A percentile compares a stretch with the other conserved stretches of the same genome.
Conservation (phyloP, 352 stramenopile species). For the Aphanomyces invadans region DNA sequence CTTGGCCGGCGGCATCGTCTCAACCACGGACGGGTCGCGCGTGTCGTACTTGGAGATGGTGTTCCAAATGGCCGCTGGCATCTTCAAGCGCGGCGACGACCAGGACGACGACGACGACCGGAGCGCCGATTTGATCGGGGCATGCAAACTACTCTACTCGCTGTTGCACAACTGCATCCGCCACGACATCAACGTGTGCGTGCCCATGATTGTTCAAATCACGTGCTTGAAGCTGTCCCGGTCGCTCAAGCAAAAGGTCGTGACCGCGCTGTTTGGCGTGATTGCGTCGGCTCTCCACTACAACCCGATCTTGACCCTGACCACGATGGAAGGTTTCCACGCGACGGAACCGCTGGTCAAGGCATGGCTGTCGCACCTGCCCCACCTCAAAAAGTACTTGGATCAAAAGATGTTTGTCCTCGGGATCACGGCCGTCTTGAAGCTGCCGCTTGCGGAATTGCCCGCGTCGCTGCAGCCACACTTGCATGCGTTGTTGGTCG, state of each 20-base stretch:
- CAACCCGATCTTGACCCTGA: slow-evolving; percentile 85
- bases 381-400: slow-evolving; percentile 73
- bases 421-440: slow-evolving; percentile 86
- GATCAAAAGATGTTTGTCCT: slow-evolving; percentile 91
- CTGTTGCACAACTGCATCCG: slow-evolving; percentile 79
- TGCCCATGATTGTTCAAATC: slow-evolving; percentile 65
- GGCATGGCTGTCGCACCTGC: slow-evolving; percentile 86
- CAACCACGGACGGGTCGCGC: slow-evolving; percentile 36
- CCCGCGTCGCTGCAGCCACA: slow-evolving; percentile 78
- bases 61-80: slow-evolving; percentile 66
- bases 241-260: slow-evolving; percentile 46
- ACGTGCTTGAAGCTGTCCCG: slow-evolving; percentile 43
- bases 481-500: slow-evolving; percentile 80
- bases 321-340: slow-evolving; percentile 80
- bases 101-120: slow-evolving; percentile 65
- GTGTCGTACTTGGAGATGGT: slow-evolving; percentile 73
- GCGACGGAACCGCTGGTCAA: slow-evolving; percentile 86
- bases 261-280: slow-evolving; percentile 86
- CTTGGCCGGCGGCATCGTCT: slow-evolving; percentile 35
- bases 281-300: slow-evolving; percentile 90
- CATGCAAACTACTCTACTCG: slow-evolving; percentile 67
- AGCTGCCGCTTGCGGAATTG: slow-evolving; percentile 75
- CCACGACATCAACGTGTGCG: slow-evolving; percentile 61
- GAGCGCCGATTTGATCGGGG: slow-evolving; percentile 38
- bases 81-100: slow-evolving; percentile 51